A percentile compares a stretch with the other conserved stretches of the same genome.
These are phyloP conservation scores for Rhodotorula sp. DNA, from an alignment of 1,284 basidiomycete species.

Conservation along the genomic window DNA sequence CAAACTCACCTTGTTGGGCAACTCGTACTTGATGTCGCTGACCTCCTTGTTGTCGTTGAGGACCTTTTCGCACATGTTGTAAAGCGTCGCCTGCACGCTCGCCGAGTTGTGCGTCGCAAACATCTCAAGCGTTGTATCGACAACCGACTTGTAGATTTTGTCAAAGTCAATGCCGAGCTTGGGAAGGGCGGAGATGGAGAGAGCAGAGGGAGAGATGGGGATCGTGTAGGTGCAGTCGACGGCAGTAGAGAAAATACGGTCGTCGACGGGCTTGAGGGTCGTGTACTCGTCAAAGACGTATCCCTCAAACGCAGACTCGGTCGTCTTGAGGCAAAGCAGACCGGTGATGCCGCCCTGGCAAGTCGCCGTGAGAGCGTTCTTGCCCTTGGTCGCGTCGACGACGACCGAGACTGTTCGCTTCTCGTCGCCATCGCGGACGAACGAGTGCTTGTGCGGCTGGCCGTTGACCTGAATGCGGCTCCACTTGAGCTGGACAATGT, in stretches of 20 bases:
- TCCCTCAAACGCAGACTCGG: slow-evolving; percentile 78
- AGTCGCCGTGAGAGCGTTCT: slow-evolving; percentile 53
- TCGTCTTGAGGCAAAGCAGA: slow-evolving; percentile 83
- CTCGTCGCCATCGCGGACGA: slow-evolving; percentile 85
- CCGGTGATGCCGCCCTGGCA: slow-evolving; percentile 68
- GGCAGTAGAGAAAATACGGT: slow-evolving; percentile 84
- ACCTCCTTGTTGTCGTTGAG: slow-evolving; percentile 65
- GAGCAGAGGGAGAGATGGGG: slow-evolving; percentile 51
- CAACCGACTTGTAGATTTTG: slow-evolving; percentile 57
- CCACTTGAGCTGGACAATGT: slow-evolving; percentile 82
- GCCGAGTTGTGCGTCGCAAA: slow-evolving; percentile 88
- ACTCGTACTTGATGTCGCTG: slow-evolving; percentile 64
- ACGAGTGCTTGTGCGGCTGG: slow-evolving; percentile 72
- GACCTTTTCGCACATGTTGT: slow-evolving; percentile 77
- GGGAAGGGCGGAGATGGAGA: slow-evolving; percentile 55
- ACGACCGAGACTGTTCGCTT: slow-evolving; percentile 68
- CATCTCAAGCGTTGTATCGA: slow-evolving; percentile 68
- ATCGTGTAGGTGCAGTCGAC: slow-evolving; percentile 71
- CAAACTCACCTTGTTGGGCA: slow-evolving; percentile 69
- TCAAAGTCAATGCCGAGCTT: slow-evolving; percentile 53
- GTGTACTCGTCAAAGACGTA: slow-evolving; percentile 87
- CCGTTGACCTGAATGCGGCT: slow-evolving; percentile 62
- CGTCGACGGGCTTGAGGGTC: slow-evolving; percentile 69
- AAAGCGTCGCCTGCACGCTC: slow-evolving; percentile 71
- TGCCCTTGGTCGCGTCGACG: slow-evolving; percentile 50